Percentiles rank a stretch among this genome's conserved stretches.
These are phyloP conservation scores for Mycena leptocephala DNA, from an alignment of 768 basidiomycete species.

Conservation along the genomic window DNA sequence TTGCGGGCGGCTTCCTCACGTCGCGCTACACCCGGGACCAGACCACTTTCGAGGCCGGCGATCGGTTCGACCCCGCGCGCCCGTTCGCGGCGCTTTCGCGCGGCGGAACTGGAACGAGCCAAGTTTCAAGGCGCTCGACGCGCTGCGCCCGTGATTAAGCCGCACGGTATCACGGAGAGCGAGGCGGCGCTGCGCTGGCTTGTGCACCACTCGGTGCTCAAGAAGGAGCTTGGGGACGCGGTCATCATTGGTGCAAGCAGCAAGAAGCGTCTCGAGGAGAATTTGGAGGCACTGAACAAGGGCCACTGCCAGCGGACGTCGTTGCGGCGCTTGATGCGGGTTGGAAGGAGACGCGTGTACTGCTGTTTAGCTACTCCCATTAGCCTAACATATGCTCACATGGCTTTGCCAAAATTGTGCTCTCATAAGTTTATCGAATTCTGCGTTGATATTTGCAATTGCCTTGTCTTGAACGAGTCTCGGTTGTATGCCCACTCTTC, in stretches of 20 bases:
- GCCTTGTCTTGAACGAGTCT: no score
- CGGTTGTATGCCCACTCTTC: no score
- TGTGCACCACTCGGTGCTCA: slow-evolving; percentile 63
- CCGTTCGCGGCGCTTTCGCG: slow-evolving; percentile 39
- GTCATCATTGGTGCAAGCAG: slow-evolving; percentile 63
- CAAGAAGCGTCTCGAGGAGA: slow-evolving; percentile 50
- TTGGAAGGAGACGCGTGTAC: slow-evolving; percentile 49
- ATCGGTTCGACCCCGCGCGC: slow-evolving; percentile 58
- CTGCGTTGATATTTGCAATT: no score
- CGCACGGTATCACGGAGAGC: slow-evolving; percentile 56
- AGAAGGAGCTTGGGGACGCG: slow-evolving; percentile 51
- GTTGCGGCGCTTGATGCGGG: slow-evolving; percentile 65
- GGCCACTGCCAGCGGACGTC: slow-evolving; percentile 68
- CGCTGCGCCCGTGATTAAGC: slow-evolving; percentile 46
- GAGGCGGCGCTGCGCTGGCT: slow-evolving; percentile 68
- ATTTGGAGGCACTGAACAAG: slow-evolving; percentile 35
- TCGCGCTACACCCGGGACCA: no score
- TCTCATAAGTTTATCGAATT: no score
- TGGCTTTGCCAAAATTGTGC: no score
- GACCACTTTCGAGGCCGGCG: no score
- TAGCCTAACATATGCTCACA: no score
- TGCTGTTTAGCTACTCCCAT: no score
- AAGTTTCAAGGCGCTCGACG: slow-evolving; percentile 15
- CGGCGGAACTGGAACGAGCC: slow-evolving; percentile 7
- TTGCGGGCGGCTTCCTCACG: no score